A percentile compares a stretch with the other conserved stretches of the same genome.
These are phyloP conservation scores for Ophiostoma australiae DNA, from an alignment of 2,329 filamentous ascomycete genomes.

Conservation along the genomic window DNA sequence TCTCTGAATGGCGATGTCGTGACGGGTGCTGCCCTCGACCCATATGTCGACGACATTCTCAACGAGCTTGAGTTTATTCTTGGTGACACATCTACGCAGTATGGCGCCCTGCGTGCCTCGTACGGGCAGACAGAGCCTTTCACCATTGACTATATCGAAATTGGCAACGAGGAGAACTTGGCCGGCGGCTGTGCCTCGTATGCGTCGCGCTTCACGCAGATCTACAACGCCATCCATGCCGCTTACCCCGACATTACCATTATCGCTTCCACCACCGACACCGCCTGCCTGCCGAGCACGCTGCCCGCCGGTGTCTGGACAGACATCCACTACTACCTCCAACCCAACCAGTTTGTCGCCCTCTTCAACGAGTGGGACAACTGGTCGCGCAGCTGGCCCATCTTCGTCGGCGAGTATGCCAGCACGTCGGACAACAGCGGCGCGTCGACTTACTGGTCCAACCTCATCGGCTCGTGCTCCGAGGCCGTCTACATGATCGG, in stretches of 20 bases:
- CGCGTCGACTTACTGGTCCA: background rate
- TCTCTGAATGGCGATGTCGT: background rate
- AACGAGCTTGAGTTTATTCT: slow-evolving; percentile 3
- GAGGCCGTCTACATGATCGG: slow-evolving; percentile 12
- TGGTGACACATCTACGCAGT: background rate
- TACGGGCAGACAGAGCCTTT: background rate
- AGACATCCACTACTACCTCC: background rate
- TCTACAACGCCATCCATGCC: slow-evolving; percentile 10
- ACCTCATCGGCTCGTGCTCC: slow-evolving; percentile 6
- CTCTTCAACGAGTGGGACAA: slow-evolving; percentile 9
- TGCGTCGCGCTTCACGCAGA: background rate
- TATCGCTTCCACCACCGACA: slow-evolving; percentile 4
- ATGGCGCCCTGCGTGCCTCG: slow-evolving; percentile 5
- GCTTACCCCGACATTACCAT: slow-evolving; percentile 8
- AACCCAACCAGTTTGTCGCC: background rate
- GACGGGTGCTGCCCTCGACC: background rate
- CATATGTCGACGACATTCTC: background rate
- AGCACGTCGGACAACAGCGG: slow-evolving; percentile 2
- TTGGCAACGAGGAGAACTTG: slow-evolving; percentile 7
- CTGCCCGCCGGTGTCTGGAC: slow-evolving; percentile 2
- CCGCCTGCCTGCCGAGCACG: slow-evolving; percentile 5
- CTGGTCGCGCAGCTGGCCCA: slow-evolving; percentile 6
- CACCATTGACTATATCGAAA: background rate
- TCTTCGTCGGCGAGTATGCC: slow-evolving; percentile 8
- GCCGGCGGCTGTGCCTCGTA: background rate